These are phyloP conservation scores for Curvularia verruculosa DNA, from an alignment of 2,329 filamentous ascomycete genomes.

Conservation along the genomic window DNA sequence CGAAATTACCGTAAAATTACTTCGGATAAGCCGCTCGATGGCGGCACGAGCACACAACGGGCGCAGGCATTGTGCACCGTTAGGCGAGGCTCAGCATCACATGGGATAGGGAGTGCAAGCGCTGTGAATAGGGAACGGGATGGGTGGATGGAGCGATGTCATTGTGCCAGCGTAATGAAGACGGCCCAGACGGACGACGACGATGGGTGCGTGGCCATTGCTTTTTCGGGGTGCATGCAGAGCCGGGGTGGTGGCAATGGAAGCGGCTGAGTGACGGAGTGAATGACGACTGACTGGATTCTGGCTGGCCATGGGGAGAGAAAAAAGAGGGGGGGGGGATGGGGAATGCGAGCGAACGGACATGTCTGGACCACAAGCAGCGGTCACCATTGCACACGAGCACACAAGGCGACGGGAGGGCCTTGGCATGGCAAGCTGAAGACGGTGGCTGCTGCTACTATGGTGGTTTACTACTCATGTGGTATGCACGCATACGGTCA, in stretches of 20 bases:
- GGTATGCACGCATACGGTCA: no score
- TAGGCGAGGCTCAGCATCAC: neutral
- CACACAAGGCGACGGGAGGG: neutral
- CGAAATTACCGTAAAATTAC: constrained; percentile 13
- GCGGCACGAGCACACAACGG: neutral
- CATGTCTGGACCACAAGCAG: neutral
- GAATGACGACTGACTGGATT: neutral
- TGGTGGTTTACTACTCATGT: no score
- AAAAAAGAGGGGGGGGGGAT: neutral
- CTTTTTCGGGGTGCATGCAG: constrained; percentile 1
- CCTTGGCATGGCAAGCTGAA: neutral
- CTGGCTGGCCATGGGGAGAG: neutral
- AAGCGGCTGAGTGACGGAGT: no score
- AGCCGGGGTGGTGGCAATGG: no score
- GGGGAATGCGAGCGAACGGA: neutral
- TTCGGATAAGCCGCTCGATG: neutral
- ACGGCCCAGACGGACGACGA: neutral
- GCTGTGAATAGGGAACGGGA: neutral
- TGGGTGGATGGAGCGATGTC: neutral
- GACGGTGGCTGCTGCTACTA: neutral
- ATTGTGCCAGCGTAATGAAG: neutral
- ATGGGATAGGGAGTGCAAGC: no score
- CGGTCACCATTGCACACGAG: neutral
- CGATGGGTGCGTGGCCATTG: constrained; percentile 5
- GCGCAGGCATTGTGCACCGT: neutral